Evolutionary conservation across 2,329 filamentous ascomycete species (phyloP).

Genomic region (Exserohilum rostratum): DNA sequence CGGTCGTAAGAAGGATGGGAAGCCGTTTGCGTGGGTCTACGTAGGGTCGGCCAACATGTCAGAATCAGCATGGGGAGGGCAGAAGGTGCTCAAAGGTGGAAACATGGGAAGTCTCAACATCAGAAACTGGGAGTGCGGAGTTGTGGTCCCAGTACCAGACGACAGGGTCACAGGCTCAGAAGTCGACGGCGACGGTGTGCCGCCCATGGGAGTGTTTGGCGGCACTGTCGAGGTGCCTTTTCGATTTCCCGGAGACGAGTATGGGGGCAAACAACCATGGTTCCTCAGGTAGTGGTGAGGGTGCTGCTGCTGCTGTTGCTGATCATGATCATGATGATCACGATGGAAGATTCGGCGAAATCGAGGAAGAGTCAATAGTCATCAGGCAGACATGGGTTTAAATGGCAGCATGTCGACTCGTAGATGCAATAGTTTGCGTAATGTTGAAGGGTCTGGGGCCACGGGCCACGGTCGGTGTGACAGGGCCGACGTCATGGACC

Average conservation of each 20-base stretch:
- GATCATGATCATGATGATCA: neutral
- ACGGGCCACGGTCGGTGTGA: neutral
- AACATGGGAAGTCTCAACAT: constrained; percentile 73
- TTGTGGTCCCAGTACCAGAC: constrained; percentile 68
- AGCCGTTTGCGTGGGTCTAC: constrained; percentile 74
- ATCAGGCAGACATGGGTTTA: no score
- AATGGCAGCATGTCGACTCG: no score
- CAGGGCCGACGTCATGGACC: neutral
- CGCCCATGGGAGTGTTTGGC: constrained; percentile 59
- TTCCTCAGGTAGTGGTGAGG: constrained; percentile 41
- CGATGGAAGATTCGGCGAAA: neutral
- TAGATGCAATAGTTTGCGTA: no score
- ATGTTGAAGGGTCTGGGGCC: neutral
- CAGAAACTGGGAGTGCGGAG: constrained; percentile 95
- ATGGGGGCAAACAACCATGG: constrained; percentile 55
- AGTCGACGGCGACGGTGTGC: constrained; percentile 19
- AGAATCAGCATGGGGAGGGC: constrained; percentile 88
- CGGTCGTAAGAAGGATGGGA: constrained; percentile 34
- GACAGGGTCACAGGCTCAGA: constrained; percentile 19
- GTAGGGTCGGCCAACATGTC: constrained; percentile 91
- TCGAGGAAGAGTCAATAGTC: neutral
- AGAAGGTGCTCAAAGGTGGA: constrained; percentile 71
- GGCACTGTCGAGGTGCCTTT: constrained; percentile 68
- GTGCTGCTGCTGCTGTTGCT: neutral
- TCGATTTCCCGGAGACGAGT: constrained; percentile 61